Percentiles rank a stretch among this genome's conserved stretches.
phyloP scores from a whole-genome alignment of 1,284 basidiomycete species.

The Pulveroboletus sp. region DNA sequence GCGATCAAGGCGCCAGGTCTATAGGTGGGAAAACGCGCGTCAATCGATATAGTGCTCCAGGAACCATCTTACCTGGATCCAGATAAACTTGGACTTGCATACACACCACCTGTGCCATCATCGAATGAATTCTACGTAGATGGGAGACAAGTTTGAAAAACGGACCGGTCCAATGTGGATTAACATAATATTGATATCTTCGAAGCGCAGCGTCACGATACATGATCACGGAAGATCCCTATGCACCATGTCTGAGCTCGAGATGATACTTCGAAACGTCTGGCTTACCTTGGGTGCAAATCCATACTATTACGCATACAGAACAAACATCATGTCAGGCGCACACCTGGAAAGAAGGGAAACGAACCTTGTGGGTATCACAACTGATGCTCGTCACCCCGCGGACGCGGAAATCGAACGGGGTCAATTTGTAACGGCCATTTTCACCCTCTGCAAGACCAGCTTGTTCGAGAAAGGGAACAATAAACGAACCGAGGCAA shows the following conservation, averaged over 20 bases:
- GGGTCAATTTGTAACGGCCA: conserved; percentile 53
- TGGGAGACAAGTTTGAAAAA: not conserved
- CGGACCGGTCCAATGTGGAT: conserved; percentile 73
- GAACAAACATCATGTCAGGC: not conserved
- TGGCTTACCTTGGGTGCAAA: conserved; percentile 75
- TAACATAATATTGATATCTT: conserved; percentile 82
- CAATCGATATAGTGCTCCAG: not conserved
- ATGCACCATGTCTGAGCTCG: too few species aligned
- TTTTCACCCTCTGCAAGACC: conserved; percentile 54
- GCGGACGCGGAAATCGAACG: conserved; percentile 87
- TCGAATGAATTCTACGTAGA: not conserved
- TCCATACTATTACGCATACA: conserved; percentile 56
- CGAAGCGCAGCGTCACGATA: conserved; percentile 77
- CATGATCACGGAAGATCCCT: conserved; percentile 96
- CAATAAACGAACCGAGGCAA: conserved; percentile 89
- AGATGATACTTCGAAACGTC: too few species aligned
- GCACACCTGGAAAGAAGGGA: not conserved
- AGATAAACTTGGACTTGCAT: conserved; percentile 84
- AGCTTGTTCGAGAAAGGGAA: conserved; percentile 79
- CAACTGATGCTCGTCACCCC: conserved; percentile 91
- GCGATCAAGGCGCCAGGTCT: conserved; percentile 93
- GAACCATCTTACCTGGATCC: conserved; percentile 71
- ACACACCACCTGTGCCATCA: conserved; percentile 60
- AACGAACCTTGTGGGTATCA: conserved; percentile 84
- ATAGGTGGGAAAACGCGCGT: not conserved